phyloP scores from a whole-genome alignment of 148 eudicot species.

The Spergularia marina region DNA sequence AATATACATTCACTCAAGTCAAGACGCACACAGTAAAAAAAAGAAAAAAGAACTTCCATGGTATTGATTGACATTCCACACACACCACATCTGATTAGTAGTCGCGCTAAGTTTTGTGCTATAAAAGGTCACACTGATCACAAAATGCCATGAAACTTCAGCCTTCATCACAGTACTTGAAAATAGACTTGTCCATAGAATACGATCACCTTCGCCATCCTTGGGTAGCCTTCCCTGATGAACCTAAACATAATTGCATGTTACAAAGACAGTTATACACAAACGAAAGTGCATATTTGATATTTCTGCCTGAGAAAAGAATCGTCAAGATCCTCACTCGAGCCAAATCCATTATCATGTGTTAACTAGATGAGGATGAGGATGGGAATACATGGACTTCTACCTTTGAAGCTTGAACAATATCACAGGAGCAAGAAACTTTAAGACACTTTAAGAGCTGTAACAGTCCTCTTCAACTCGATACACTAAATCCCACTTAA shows the following conservation, averaged over 20 bases:
- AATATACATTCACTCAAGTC: conserved; percentile 40
- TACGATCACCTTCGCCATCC: conserved; percentile 49
- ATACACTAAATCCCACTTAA: not conserved
- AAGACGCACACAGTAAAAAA: conserved; percentile 31
- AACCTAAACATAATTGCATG: conserved; percentile 3
- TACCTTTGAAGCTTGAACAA: no score
- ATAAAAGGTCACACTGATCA: conserved; percentile 17
- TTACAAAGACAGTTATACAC: not conserved
- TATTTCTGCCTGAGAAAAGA: not conserved
- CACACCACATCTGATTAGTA: conserved; percentile 24
- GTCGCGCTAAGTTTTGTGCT: conserved; percentile 23
- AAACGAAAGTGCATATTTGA: no score
- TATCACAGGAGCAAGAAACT: no score
- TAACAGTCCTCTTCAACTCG: not conserved
- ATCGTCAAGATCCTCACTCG: not conserved
- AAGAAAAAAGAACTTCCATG: conserved; percentile 28
- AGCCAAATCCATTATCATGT: not conserved
- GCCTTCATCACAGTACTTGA: conserved; percentile 12
- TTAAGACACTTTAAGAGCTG: not conserved
- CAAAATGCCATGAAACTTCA: conserved; percentile 19
- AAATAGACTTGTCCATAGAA: conserved; percentile 1
- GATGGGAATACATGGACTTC: no score
- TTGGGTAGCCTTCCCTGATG: conserved; percentile 41
- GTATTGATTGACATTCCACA: conserved; percentile 26
- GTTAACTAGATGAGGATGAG: not conserved